A percentile compares a stretch with the other conserved stretches of the same genome.
Evolutionary conservation across 2,329 filamentous ascomycete species (phyloP).

Genomic region (Paracoccidioides lutzii): DNA sequence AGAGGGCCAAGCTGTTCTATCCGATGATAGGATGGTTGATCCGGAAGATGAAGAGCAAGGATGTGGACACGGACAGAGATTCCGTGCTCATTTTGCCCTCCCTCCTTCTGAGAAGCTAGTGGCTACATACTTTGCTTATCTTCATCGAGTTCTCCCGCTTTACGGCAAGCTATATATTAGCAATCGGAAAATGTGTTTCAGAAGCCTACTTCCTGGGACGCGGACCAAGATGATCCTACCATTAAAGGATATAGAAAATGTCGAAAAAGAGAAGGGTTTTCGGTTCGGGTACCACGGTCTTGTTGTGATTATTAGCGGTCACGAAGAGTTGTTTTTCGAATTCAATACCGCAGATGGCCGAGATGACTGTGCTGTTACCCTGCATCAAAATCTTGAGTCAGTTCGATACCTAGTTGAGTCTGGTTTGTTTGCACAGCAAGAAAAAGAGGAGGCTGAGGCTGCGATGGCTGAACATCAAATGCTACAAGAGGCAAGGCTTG

Average conservation of each 20-base stretch:
- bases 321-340: conserved; percentile 95
- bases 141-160: conserved; percentile 78
- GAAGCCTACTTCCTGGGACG: conserved; percentile 76
- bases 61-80: conserved; percentile 50
- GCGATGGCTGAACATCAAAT: conserved; percentile 73
- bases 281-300: conserved; percentile 81
- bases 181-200: conserved; percentile 77
- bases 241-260: conserved; percentile 81
- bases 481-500: conserved; percentile 57
- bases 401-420: conserved; percentile 59
- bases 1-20: conserved; percentile 51
- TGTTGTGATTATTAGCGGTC: conserved; percentile 81
- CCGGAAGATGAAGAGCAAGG: conserved; percentile 44
- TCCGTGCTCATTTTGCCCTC: conserved; percentile 82
- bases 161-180: conserved; percentile 97
- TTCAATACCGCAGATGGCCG: conserved; percentile 65
- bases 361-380: conserved; percentile 76
- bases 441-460: conserved; percentile 56
- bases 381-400: conserved; percentile 64
- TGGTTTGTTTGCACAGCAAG: conserved; percentile 51
- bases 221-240: conserved; percentile 87
- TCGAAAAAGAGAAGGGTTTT: conserved; percentile 90
- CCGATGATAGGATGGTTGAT: conserved; percentile 50
- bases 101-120: conserved; percentile 69
- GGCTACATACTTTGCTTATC: conserved; percentile 81